A percentile compares a stretch with the other conserved stretches of the same genome.
phyloP scores from a whole-genome alignment of 2,329 filamentous ascomycete species.

The Metarhizium brunneum region DNA sequence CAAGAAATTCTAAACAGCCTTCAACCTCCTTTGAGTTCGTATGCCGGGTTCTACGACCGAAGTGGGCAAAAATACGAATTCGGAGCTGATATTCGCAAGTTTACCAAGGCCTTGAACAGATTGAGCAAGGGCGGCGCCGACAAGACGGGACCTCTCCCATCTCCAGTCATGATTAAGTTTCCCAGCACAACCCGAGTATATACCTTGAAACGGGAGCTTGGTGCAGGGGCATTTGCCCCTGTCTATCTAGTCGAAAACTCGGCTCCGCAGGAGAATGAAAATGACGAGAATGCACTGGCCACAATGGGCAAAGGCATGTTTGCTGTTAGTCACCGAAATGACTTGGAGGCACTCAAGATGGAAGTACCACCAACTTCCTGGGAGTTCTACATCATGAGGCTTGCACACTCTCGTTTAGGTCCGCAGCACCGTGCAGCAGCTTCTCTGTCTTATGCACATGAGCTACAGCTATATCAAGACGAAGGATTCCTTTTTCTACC shows the following conservation, averaged over 20 bases:
- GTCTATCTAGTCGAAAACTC: constrained; percentile 84
- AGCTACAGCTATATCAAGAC: constrained; percentile 84
- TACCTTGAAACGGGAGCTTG: constrained; percentile 74
- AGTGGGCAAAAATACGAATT: constrained; percentile 53
- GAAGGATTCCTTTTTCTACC: constrained; percentile 87
- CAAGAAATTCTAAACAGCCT: constrained; percentile 65
- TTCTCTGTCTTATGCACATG: constrained; percentile 74
- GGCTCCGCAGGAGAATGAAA: constrained; percentile 35
- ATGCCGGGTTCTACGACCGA: constrained; percentile 73
- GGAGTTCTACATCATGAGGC: constrained; percentile 95
- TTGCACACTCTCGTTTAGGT: constrained; percentile 67
- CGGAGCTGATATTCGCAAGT: constrained; percentile 71
- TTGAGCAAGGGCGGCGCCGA: constrained; percentile 49
- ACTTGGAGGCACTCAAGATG: constrained; percentile 86
- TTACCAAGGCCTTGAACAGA: constrained; percentile 57
- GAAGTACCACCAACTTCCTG: constrained; percentile 80
- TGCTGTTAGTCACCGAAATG: constrained; percentile 42
- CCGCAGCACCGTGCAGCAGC: constrained; percentile 61
- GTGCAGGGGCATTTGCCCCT: constrained; percentile 87
- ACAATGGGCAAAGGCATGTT: constrained; percentile 56
- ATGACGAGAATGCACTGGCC: constrained; percentile 33
- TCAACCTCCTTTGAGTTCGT: constrained; percentile 63
- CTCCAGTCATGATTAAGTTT: constrained; percentile 60
- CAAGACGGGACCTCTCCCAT: constrained; percentile 46
- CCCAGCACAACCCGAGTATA: constrained; percentile 58